Evolutionary conservation across 2,329 filamentous ascomycete genomes (phyloP), one percentile per base, ranked within the genome.

Genomic region (Fulvia fulva): DNA sequence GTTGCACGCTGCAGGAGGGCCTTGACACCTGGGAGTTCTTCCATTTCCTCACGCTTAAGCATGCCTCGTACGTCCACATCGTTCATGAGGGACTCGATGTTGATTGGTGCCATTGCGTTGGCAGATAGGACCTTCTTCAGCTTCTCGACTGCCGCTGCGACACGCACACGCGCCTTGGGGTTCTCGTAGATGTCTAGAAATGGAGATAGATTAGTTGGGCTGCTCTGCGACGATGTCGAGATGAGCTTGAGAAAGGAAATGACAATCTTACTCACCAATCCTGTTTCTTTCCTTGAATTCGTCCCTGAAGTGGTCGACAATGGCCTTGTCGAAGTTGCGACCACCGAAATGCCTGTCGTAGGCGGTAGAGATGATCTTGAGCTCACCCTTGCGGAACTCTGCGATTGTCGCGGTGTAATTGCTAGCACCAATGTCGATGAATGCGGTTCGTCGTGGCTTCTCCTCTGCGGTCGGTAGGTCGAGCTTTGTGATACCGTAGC

Each of bases 271-370:
- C n/a, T n/a, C n/a, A n/a, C n/a, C n/a, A 68, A 97, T 89, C 84
- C 96, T 96, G 86, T 90, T 96, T 78, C 96, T 97, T 77, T 91
- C 90, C 80, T 94, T 90, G 84, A 97, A 99, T 77, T 97, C 92
- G 72, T 90, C 87, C 70, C 89, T 89, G 72, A 99, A 91, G 80
- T 97, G 93, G 74, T 97, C 91, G 58, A 96, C 88, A 54, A 99
- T 80, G 63, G 91, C 91, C 79, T 91, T 88, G 83, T 99, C 95
- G 74, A 99, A 96, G 81, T 97, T 90, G 71, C 94, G 90, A 66
- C 94, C 94, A 82, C 94, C 94, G 67, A 97, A 96, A 81, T 97
- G 92, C 70, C 91, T 89, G 77, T 99, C 94, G 77, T 86, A 97
- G 63, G 92, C 86, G 46, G 92, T 97, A 25, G 90, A 82, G 83